A percentile compares a stretch with the other conserved stretches of the same genome.
These are phyloP conservation scores for Fusarium anguioides DNA, from an alignment of 2,329 filamentous ascomycete genomes.

Conservation along the genomic window DNA sequence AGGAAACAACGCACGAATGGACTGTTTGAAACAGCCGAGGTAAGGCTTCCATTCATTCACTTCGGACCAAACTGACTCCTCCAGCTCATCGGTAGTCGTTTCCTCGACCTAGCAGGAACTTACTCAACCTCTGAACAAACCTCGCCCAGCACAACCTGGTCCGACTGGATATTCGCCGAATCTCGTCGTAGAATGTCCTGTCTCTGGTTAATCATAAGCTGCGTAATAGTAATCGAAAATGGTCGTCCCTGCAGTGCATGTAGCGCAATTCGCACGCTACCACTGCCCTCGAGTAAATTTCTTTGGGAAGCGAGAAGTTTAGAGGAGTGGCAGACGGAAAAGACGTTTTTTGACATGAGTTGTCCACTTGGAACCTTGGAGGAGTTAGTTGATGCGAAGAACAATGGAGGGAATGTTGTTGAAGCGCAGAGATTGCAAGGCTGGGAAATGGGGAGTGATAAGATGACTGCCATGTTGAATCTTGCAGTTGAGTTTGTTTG, in stretches of 20 bases:
- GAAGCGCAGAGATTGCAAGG: constrained; percentile 28
- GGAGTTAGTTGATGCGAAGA: constrained; percentile 26
- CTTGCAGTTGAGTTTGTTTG: constrained; percentile 41
- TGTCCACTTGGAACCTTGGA: constrained; percentile 29
- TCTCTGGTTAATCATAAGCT: constrained; percentile 42
- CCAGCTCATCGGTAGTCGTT: constrained; percentile 27
- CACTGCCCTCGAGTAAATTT: constrained; percentile 33
- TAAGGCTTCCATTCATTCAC: background rate
- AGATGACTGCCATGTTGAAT: constrained; percentile 38
- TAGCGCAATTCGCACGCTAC: constrained; percentile 5
- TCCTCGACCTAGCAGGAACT: constrained; percentile 3
- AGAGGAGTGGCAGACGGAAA: constrained; percentile 45
- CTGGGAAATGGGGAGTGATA: constrained; percentile 45
- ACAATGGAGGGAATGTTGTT: background rate
- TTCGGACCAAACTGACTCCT: accelerated
- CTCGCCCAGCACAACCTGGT: constrained; percentile 40
- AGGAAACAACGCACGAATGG: constrained; percentile 1
- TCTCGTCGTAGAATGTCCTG: constrained; percentile 44
- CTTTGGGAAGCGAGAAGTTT: constrained; percentile 43
- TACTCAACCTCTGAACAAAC: constrained; percentile 30
- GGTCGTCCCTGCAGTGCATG: constrained; percentile 10
- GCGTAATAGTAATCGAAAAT: constrained; percentile 35
- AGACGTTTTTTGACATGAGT: constrained; percentile 24
- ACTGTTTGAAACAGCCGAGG: constrained; percentile 37
- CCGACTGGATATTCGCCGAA: constrained; percentile 49